These are phyloP conservation scores for Rugonectria rugulosa DNA, from an alignment of 2,329 filamentous ascomycete genomes.

Conservation along the genomic window DNA sequence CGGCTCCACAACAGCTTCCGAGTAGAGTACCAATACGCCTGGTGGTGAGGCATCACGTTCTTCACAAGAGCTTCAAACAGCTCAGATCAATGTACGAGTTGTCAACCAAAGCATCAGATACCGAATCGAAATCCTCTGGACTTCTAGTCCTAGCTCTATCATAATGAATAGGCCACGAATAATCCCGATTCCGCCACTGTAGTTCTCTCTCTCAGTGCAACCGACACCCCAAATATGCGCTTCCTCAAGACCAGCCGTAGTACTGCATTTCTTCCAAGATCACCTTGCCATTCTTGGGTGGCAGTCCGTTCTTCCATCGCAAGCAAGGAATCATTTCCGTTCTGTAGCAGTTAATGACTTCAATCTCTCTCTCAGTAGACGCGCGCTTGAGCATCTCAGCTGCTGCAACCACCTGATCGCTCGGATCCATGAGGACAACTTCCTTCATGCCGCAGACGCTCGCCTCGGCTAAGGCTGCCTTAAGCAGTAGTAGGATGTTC, in stretches of 20 bases:
- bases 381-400: constrained; percentile 44
- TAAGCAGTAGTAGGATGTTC: constrained; percentile 40
- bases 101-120: too few relatives aligned
- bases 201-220: constrained; percentile 8
- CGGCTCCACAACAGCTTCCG: constrained; percentile 19
- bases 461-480: constrained; percentile 45
- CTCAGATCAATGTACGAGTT: too few relatives aligned
- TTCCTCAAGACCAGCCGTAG: constrained; percentile 15
- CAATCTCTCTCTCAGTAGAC: constrained; percentile 43
- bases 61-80: background rate
- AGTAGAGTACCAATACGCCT: too few relatives aligned
- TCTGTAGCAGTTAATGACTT: constrained; percentile 37
- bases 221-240: constrained; percentile 5
- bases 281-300: constrained; percentile 24
- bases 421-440: constrained; percentile 48
- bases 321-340: constrained; percentile 45
- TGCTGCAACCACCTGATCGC: constrained; percentile 37
- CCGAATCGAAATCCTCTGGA: too few relatives aligned
- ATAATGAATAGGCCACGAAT: too few relatives aligned
- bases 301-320: constrained; percentile 44
- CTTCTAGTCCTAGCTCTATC: too few relatives aligned
- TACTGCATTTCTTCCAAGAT: constrained; percentile 38
- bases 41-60: too few relatives aligned
- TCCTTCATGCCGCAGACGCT: constrained; percentile 40
- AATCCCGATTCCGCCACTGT: constrained; percentile 3